phyloP scores from a whole-genome alignment of 805 yeast species.

The Metschnikowia henanensis region DNA sequence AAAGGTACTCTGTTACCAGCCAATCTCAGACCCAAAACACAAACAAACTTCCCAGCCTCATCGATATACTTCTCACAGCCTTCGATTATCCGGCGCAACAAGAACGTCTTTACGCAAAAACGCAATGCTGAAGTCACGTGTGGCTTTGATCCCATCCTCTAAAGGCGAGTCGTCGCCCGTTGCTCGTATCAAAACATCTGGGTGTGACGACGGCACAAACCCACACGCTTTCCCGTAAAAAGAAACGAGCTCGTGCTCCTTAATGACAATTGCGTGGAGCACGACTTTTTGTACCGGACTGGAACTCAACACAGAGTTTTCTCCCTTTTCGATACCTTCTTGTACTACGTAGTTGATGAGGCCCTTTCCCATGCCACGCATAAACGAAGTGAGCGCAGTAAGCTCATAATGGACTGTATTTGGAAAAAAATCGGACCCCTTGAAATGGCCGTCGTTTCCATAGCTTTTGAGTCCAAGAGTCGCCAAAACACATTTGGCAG shows the following conservation, averaged over 20 bases:
- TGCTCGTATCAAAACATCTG: constrained; percentile 16
- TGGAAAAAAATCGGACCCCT: background rate
- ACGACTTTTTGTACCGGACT: too few relatives aligned
- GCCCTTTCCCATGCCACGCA: constrained; percentile 37
- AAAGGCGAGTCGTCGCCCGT: constrained; percentile 22
- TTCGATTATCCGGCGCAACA: background rate
- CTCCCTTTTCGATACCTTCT: too few relatives aligned
- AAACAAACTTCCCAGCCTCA: too few relatives aligned
- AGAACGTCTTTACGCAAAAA: constrained; percentile 25
- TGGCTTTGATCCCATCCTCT: constrained; percentile 41
- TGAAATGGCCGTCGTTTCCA: constrained; percentile 5
- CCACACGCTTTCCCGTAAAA: constrained; percentile 45
- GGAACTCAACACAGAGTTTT: too few relatives aligned
- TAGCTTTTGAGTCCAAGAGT: constrained; percentile 24
- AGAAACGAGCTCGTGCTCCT: constrained; percentile 47
- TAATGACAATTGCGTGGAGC: constrained; percentile 43
- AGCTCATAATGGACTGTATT: constrained; percentile 35
- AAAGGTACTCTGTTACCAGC: too few relatives aligned
- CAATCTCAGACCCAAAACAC: too few relatives aligned
- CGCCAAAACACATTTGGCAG: constrained; percentile 26
- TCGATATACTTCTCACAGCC: too few relatives aligned
- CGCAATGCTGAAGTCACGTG: constrained; percentile 42
- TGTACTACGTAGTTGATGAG: constrained; percentile 23
- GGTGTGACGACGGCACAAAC: constrained; percentile 28
- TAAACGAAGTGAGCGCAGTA: constrained; percentile 54